Percentiles rank a stretch among this genome's conserved stretches.
phyloP scores from a whole-genome alignment of 2,329 filamentous ascomycete species.

The Chaetomiaceae sp. region DNA sequence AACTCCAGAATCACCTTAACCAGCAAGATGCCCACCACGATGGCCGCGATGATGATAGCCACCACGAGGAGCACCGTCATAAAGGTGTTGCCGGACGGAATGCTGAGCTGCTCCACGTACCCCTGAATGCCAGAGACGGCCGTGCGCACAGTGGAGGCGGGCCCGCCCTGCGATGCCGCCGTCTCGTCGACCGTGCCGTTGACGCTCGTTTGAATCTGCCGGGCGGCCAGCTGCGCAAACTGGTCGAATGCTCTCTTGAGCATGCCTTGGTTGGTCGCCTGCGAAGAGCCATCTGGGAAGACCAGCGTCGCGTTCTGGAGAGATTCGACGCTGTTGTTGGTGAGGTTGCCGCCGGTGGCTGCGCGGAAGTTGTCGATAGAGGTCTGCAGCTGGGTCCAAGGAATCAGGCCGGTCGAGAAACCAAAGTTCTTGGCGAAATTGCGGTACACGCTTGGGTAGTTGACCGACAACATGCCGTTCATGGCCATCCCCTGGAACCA shows the following conservation, averaged over 20 bases:
- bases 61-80: conserved; percentile 91
- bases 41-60: conserved; percentile 75
- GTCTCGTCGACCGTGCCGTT: conserved; percentile 30
- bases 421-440: conserved; percentile 91
- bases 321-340: conserved; percentile 66
- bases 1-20: conserved; percentile 86
- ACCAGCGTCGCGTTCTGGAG: conserved; percentile 71
- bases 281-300: conserved; percentile 55
- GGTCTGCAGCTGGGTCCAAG: conserved; percentile 73
- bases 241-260: conserved; percentile 46
- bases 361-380: conserved; percentile 79
- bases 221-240: conserved; percentile 45
- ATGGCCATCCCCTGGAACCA: conserved; percentile 93
- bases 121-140: conserved; percentile 71
- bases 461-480: conserved; percentile 92
- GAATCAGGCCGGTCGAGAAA: conserved; percentile 79
- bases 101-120: conserved; percentile 75
- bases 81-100: conserved; percentile 87
- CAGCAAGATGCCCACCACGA: conserved; percentile 79
- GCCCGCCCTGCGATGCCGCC: conserved; percentile 12
- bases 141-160: conserved; percentile 34
- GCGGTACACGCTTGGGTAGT: conserved; percentile 79
- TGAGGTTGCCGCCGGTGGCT: conserved; percentile 80
- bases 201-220: conserved; percentile 45
- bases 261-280: conserved; percentile 26